A percentile compares a stretch with the other conserved stretches of the same genome.
These are phyloP conservation scores for Yueomyces sp. DNA, from an alignment of 1,139 yeast genomes.

Conservation along the genomic window DNA sequence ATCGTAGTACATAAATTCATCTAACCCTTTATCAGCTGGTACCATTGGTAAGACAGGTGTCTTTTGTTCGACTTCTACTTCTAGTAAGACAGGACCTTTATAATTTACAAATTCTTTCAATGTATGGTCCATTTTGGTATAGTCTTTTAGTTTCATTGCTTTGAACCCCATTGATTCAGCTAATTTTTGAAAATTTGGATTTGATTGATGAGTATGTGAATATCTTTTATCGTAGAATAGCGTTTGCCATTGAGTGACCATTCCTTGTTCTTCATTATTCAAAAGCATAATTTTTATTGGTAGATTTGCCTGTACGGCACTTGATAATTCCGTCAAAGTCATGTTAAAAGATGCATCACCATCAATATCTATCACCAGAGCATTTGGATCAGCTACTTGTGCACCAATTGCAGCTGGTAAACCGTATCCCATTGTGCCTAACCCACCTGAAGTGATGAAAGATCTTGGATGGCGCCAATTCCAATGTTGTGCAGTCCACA, in stretches of 20 bases:
- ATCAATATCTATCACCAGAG: conserved; percentile 89
- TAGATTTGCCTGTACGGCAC: conserved; percentile 87
- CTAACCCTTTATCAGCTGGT: conserved; percentile 89
- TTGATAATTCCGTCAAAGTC: conserved; percentile 86
- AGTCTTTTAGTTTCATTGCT: conserved; percentile 62
- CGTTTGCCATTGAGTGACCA: conserved; percentile 99
- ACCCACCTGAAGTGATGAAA: conserved; percentile 93
- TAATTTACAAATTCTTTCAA: conserved; percentile 64
- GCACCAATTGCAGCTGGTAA: conserved; percentile 98
- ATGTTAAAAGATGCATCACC: conserved; percentile 98
- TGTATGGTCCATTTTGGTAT: conserved; percentile 49
- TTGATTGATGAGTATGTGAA: conserved; percentile 89
- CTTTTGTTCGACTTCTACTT: conserved; percentile 85
- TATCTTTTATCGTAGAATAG: conserved; percentile 93
- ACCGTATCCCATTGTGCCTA: conserved; percentile 98
- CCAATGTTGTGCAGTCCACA: conserved; percentile 99
- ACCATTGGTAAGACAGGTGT: conserved; percentile 98
- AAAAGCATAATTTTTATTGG: conserved; percentile 82
- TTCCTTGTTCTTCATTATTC: conserved; percentile 97
- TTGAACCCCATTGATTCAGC: conserved; percentile 91
- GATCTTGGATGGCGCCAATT: conserved; percentile 86
- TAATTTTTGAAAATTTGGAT: conserved; percentile 85
- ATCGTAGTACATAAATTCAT: conserved; percentile 82
- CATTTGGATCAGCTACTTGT: conserved; percentile 89
- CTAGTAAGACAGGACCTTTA: conserved; percentile 79